Evolutionary conservation across 169 alveolate species (phyloP), one percentile per base, ranked within the genome.

Genomic region (Cryptosporidium sp.): DNA sequence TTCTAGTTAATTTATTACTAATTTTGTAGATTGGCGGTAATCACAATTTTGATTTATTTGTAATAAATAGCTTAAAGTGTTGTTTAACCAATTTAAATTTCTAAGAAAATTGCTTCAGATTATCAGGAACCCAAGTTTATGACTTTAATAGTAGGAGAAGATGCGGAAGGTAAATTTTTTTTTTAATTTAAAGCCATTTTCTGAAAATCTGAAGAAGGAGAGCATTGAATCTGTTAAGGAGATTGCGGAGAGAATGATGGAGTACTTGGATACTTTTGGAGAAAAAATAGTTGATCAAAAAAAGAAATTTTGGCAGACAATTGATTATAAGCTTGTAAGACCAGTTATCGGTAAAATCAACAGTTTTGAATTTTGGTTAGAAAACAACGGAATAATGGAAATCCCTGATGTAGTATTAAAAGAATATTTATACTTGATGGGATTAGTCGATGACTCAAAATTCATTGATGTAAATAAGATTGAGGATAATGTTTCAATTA

Each of bases 101-200:
- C 29, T n/a, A n/a, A 26, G 35, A 26, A 26, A 55, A 55, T 55
- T 55, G 37, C 21, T 55, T 8, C 67, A 16, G 14, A 55, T 55
- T 55, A 21, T 55, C 23, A 21, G 29, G n/a, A n/a, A 23, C 16
- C 39, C 18, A 10, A 55, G 7, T 16, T 55, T 2, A 26, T 10
- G 29, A 37, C 8, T n/a, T 2, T 55, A 26, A 23, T 14, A 3
- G 8, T 55, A 55, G 8, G 3, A 69, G 21, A 21, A 23, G 26
- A 73, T 73, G 86, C 59, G 86, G 31, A 73, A 73, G 43, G 86
- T 73, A 37, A 52, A 59, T 31, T 59, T 52, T 41, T 73, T 73
- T 26, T 73, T 73, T 33, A 73, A 73, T 58, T 16, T 73, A 31
- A 52, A 55, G 41, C 70, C 62, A 21, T 73, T 52, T 39, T 37